Evolutionary conservation across 1,139 yeast species (phyloP).

Genomic region (Taphrina deformans): DNA sequence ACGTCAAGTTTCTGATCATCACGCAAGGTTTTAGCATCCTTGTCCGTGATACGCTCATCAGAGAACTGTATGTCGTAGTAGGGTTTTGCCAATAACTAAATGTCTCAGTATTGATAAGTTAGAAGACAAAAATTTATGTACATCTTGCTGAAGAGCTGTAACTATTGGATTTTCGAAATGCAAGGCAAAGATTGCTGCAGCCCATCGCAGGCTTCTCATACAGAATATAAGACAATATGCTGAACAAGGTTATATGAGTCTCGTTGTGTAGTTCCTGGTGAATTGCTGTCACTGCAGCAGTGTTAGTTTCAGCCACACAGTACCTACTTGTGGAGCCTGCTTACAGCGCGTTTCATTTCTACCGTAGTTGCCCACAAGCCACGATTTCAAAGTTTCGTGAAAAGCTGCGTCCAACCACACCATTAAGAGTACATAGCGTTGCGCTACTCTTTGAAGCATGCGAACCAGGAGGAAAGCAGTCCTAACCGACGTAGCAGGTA

Average conservation of each 20-base stretch:
- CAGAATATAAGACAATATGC: neutral
- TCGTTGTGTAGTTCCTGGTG: too few relatives aligned
- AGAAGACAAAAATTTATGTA: neutral
- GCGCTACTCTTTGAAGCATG: too few relatives aligned
- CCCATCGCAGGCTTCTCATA: neutral
- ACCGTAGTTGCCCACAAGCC: too few relatives aligned
- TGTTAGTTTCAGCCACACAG: too few relatives aligned
- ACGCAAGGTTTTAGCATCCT: neutral
- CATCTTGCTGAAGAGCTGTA: neutral
- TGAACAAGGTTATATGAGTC: neutral
- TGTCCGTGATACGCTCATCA: neutral
- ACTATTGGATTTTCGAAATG: neutral
- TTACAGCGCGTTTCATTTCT: too few relatives aligned
- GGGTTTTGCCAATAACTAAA: constrained; percentile 17
- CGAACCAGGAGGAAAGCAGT: too few relatives aligned
- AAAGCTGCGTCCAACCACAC: too few relatives aligned
- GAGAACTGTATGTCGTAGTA: constrained; percentile 12
- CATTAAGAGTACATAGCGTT: too few relatives aligned
- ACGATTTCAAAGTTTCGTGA: too few relatives aligned
- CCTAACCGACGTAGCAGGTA: too few relatives aligned
- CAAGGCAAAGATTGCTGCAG: neutral
- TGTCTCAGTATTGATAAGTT: neutral
- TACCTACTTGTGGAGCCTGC: too few relatives aligned
- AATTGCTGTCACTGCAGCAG: too few relatives aligned
- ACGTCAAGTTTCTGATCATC: neutral